A percentile compares a stretch with the other conserved stretches of the same genome.
Conservation (phyloP, 306 rosid species). For the Trifolium pratense region DNA sequence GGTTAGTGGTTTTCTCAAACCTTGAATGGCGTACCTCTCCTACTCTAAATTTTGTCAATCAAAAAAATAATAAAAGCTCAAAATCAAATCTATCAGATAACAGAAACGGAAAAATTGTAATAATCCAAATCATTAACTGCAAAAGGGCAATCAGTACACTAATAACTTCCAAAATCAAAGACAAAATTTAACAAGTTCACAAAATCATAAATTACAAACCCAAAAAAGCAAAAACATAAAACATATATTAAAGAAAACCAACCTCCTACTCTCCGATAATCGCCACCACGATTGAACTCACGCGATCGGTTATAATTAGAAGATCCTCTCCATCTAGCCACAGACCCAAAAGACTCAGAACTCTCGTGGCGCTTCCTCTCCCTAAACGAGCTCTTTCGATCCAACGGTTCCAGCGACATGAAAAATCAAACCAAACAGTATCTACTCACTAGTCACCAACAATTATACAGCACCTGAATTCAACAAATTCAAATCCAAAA, state of each 20-base stretch:
- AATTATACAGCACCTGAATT: not conserved
- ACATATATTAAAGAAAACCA: not conserved
- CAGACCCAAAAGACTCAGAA: constrained; percentile 78
- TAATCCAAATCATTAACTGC: not conserved
- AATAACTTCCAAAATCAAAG: not conserved
- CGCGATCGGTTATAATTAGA: constrained; percentile 54
- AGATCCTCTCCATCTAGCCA: constrained; percentile 90
- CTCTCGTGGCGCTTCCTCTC: constrained; percentile 91
- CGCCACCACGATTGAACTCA: constrained; percentile 58
- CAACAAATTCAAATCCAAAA: not conserved
- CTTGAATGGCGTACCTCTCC: not conserved
- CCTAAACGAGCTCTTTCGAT: constrained; percentile 70
- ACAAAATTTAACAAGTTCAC: not conserved
- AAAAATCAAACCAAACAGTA: constrained; percentile 51
- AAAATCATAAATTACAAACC: not conserved
- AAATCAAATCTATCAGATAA: not conserved
- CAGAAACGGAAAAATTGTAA: not conserved
- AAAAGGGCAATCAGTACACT: not conserved
- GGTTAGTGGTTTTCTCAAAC: not conserved
- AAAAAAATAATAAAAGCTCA: not conserved
- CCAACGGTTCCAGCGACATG: constrained; percentile 97
- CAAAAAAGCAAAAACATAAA: not conserved
- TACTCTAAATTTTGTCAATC: not conserved
- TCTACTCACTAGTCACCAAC: not conserved
- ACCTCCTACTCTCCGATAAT: constrained; percentile 80